A percentile compares a stretch with the other conserved stretches of the same genome.
These are phyloP conservation scores for Microbotryomycetes sp. DNA, from an alignment of 1,284 basidiomycete species.

Conservation along the genomic window DNA sequence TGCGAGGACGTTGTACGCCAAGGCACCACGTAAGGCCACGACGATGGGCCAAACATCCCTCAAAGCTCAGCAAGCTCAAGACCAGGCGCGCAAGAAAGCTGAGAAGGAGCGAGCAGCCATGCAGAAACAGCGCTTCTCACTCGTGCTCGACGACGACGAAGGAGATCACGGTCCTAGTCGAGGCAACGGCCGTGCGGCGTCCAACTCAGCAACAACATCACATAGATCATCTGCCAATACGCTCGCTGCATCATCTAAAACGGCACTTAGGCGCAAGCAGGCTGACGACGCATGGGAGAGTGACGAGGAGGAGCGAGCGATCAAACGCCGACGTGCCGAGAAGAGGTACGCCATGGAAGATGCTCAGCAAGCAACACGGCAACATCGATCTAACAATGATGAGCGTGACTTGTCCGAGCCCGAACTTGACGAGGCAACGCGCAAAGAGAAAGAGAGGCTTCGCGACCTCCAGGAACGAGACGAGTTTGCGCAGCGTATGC, in stretches of 20 bases:
- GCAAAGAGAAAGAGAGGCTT: conserved; percentile 65
- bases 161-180: conserved; percentile 36
- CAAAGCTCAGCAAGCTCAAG: conserved; percentile 52
- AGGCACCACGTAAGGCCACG: conserved; percentile 54
- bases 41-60: conserved; percentile 37
- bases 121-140: conserved; percentile 66
- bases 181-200: conserved; percentile 48
- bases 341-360: conserved; percentile 48
- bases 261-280: conserved; percentile 9
- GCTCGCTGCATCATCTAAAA: background rate
- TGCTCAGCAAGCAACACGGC: conserved; percentile 42
- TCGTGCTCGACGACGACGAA: conserved; percentile 67
- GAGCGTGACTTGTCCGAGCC: conserved; percentile 40
- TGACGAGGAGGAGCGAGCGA: conserved; percentile 64
- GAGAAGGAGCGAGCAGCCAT: conserved; percentile 51
- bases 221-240: conserved; percentile 36
- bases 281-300: conserved; percentile 75
- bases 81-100: conserved; percentile 57
- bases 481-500: conserved; percentile 83
- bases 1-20: conserved; percentile 65
- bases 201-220: conserved; percentile 44
- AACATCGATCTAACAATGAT: conserved; percentile 31
- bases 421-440: conserved; percentile 60
- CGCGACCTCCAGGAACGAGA: conserved; percentile 82
- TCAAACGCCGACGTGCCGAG: conserved; percentile 40